These are phyloP conservation scores for Boletus rufocinnamomeus DNA, from an alignment of 768 basidiomycete genomes.

Conservation along the genomic window DNA sequence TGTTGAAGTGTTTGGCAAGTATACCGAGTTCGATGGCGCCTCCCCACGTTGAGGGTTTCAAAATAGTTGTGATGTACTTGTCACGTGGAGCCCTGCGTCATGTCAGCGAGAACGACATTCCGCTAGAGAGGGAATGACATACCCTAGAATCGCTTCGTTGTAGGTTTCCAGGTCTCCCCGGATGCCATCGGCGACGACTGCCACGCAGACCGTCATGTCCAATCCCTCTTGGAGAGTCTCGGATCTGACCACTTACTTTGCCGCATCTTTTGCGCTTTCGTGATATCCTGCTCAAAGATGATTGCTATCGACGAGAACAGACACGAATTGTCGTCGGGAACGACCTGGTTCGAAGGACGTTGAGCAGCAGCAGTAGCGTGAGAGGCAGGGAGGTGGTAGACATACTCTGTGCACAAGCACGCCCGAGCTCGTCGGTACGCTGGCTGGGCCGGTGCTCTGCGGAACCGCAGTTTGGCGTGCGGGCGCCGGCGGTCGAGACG, in stretches of 20 bases:
- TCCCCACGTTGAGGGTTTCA: constrained; percentile 84
- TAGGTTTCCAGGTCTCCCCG: constrained; percentile 68
- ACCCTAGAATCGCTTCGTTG: constrained; percentile 88
- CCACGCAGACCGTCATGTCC: constrained; percentile 9
- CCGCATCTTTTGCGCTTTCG: constrained; percentile 69
- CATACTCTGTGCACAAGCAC: constrained; percentile 72
- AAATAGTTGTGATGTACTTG: constrained; percentile 80
- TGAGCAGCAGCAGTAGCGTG: constrained; percentile 11
- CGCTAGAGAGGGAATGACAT: constrained; percentile 14
- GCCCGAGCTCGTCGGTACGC: constrained; percentile 62
- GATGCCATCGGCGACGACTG: constrained; percentile 87
- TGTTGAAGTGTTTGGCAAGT: constrained; percentile 76
- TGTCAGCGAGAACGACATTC: neutral
- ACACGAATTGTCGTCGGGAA: constrained; percentile 98
- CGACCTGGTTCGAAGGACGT: constrained; percentile 49
- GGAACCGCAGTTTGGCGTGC: constrained; percentile 17
- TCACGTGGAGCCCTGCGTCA: constrained; percentile 50
- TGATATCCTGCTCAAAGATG: constrained; percentile 80
- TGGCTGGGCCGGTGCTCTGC: constrained; percentile 47
- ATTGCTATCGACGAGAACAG: constrained; percentile 86
- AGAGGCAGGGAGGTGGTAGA: neutral
- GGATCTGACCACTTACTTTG: constrained; percentile 52
- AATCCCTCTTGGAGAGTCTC: neutral
- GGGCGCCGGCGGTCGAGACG: constrained; percentile 18
- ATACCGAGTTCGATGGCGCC: constrained; percentile 93